Conservation (phyloP, 164 flowering plant genomes). For the Akebia trifoliata region DNA sequence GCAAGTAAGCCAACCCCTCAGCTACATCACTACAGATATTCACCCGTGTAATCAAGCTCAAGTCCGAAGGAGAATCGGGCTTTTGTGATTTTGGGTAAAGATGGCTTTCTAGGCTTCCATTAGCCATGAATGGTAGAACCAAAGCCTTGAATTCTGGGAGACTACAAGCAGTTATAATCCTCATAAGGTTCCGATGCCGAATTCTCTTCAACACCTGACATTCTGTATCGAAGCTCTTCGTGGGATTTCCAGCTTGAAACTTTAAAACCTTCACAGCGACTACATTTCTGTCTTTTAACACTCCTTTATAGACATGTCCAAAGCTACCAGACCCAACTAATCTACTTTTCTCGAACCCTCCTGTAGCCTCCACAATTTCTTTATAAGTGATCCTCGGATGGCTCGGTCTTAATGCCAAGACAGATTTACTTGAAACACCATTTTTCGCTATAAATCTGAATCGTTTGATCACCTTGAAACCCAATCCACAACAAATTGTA, state of each 20-base stretch:
- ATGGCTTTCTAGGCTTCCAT: constrained; percentile 31
- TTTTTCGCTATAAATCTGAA: constrained; percentile 1
- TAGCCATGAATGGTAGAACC: constrained; percentile 34
- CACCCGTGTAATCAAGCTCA: constrained; percentile 19
- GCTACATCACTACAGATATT: constrained; percentile 27
- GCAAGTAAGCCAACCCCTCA: constrained; percentile 33
- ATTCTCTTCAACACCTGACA: constrained; percentile 30
- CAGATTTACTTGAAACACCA: neutral
- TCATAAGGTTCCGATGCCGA: constrained; percentile 29
- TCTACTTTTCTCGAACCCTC: constrained; percentile 20
- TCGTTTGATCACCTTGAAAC: constrained; percentile 9
- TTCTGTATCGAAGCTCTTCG: constrained; percentile 28
- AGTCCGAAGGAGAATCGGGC: constrained; percentile 4
- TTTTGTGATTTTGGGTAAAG: constrained; percentile 16
- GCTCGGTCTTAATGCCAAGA: constrained; percentile 8
- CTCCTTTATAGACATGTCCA: constrained; percentile 27
- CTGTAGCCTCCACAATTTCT: constrained; percentile 27
- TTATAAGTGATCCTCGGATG: constrained; percentile 27
- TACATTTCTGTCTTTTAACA: constrained; percentile 18
- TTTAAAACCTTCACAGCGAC: constrained; percentile 28
- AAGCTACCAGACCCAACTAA: constrained; percentile 27
- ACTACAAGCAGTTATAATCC: constrained; percentile 31
- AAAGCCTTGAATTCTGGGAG: constrained; percentile 28
- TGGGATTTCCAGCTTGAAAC: constrained; percentile 20
- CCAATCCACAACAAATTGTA: constrained; percentile 17